phyloP scores from a whole-genome alignment of 768 basidiomycete species.

The Phlebiopsis flavidoalba region DNA sequence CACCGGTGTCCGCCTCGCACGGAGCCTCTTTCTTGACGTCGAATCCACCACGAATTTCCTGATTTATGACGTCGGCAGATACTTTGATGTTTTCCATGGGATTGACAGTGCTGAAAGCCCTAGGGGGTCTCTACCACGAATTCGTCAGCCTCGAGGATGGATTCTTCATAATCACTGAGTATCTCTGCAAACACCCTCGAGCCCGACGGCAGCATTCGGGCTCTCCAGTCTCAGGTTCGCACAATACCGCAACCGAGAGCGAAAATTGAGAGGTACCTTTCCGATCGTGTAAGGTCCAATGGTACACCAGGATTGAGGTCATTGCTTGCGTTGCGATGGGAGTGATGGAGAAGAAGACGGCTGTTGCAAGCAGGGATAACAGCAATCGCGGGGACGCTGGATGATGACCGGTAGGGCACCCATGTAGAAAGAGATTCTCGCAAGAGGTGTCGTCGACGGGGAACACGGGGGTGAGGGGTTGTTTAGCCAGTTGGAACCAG shows the following conservation, averaged over 20 bases:
- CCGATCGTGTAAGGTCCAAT: conserved; percentile 75
- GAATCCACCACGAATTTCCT: too few species aligned
- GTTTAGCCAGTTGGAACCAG: conserved; percentile 57
- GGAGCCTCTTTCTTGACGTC: conserved; percentile 32
- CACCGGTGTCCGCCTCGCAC: conserved; percentile 17
- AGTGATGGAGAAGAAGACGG: conserved; percentile 82
- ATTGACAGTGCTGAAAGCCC: neutral
- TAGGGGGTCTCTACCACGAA: neutral
- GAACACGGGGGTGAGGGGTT: conserved; percentile 73
- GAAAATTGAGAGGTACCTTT: conserved; percentile 77
- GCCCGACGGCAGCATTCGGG: conserved; percentile 60
- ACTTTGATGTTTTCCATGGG: conserved; percentile 1
- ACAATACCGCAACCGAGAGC: conserved; percentile 69
- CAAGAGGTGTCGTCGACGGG: conserved; percentile 25
- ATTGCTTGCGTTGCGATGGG: conserved; percentile 71
- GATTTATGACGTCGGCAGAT: too few species aligned
- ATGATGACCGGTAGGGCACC: conserved; percentile 52
- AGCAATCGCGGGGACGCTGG: conserved; percentile 78
- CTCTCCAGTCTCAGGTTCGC: conserved; percentile 35
- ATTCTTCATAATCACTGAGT: conserved; percentile 28
- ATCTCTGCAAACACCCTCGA: conserved; percentile 62
- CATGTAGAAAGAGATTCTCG: conserved; percentile 17
- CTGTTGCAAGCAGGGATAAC: conserved; percentile 80
- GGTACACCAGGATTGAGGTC: conserved; percentile 60
- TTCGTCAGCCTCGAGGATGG: neutral